Evolutionary conservation across 257 asterid species (phyloP), one percentile per base, ranked within the genome.

Genomic region (Eucommia ulmoides): DNA sequence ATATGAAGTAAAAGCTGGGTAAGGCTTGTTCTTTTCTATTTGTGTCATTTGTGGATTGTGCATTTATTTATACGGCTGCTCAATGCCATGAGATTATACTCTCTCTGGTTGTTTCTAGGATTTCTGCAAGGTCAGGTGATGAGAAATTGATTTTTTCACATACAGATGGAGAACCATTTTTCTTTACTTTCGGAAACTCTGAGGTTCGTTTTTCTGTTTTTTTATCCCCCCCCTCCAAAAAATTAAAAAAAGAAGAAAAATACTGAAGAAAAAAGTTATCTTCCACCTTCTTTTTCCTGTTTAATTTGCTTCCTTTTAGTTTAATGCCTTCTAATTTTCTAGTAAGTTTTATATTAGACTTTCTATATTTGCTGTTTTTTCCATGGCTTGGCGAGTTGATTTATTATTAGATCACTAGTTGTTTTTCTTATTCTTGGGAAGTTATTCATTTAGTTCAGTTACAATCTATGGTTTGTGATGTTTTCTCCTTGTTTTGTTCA

Each of bases 1-100:
- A 19, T 91, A 83, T 70, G 96, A 91, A 79, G 73, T 83, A 41
- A 75, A 86, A 75, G 91, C 83, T 56, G 75, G 96, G 99, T 91
- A 86, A 44, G 67, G 16, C 51, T 53, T 46, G 18, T 16, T 57
- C 64, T 33, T 14, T 52, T 55, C 60, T 49, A 56, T 51, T 18
- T 63, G 33, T 11, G 52, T 58, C 56, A 49, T 35, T 49, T 54
- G 44, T 47, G 24, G 35, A 38, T 8, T 38, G 45, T 14, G 3
- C 12, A 3, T 33, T 20, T 49, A 22, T 14, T 42, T 23, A 17
- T 50, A 6, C 23, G 33, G n/a, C 19, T 23, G 45, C 24, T 25
- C 35, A 19, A 41, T 19, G 1, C 35, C 2, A 35, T 11, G 44
- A 52, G 46, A 41, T 22, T 50, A 50, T 23, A 46, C 33, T 41